Evolutionary conservation across 495 filamentous ascomycete species (phyloP).

Genomic region (Patellaria atrata): DNA sequence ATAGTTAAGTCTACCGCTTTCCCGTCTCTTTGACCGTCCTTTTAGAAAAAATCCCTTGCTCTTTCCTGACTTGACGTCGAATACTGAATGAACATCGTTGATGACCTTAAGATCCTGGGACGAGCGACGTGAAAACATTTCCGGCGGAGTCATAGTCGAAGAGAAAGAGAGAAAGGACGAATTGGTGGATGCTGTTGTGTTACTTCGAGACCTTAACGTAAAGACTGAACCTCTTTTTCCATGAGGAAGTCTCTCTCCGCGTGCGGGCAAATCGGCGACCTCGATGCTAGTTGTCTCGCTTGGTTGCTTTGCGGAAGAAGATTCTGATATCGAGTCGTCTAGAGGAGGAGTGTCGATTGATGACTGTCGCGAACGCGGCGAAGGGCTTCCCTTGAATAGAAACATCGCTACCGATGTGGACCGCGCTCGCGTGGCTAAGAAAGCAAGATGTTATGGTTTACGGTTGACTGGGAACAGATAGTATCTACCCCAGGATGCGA

Average conservation of each 20-base stretch:
- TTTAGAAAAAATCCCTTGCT: constrained; percentile 14
- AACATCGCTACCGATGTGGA: too few relatives aligned
- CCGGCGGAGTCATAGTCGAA: constrained; percentile 9
- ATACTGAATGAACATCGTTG: constrained; percentile 3
- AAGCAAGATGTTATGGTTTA: too few relatives aligned
- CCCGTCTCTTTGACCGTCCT: constrained; percentile 10
- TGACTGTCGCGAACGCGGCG: constrained; percentile 15
- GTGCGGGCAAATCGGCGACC: constrained; percentile 15
- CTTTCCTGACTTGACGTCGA: constrained; percentile 4
- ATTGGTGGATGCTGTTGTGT: constrained; percentile 14
- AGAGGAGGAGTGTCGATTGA: constrained; percentile 15
- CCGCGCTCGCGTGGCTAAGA: too few relatives aligned
- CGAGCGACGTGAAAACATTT: constrained; percentile 5
- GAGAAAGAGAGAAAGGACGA: constrained; percentile 13
- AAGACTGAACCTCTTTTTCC: constrained; percentile 20
- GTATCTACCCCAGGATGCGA: too few relatives aligned
- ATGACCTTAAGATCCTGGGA: constrained; percentile 11
- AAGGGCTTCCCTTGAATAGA: constrained; percentile 13
- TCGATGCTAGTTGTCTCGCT: constrained; percentile 10
- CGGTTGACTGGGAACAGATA: too few relatives aligned
- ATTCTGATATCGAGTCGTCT: constrained; percentile 11
- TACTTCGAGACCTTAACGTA: constrained; percentile 18
- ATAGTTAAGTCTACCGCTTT: constrained; percentile 8
- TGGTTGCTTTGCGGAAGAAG: constrained; percentile 10
- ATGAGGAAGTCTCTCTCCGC: constrained; percentile 3